Evolutionary conservation across 108 stramenopile genomes (phyloP).

Genomic region (Tribonema minus): DNA sequence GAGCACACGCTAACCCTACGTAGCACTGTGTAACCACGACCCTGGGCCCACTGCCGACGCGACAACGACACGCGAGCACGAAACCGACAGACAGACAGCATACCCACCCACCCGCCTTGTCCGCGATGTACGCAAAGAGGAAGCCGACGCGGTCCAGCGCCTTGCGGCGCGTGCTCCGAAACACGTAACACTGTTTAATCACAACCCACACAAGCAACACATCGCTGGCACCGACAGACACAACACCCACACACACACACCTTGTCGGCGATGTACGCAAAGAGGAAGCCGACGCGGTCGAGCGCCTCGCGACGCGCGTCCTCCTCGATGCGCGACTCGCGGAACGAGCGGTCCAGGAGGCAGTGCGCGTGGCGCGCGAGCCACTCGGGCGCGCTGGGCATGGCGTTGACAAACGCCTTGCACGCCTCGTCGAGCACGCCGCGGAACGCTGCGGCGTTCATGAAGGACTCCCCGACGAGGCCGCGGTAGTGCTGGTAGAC

Average conservation of each 20-base stretch:
- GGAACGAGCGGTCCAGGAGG: conserved; percentile 21
- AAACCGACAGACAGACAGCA: too few relatives aligned
- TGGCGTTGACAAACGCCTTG: conserved; percentile 35
- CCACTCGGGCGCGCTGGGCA: conserved; percentile 30
- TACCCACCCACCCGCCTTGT: too few relatives aligned
- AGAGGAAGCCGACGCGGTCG: conserved; percentile 37
- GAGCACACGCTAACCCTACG: too few relatives aligned
- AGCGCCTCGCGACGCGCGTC: conserved; percentile 24
- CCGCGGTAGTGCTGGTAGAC: conserved; percentile 32
- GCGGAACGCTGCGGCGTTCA: conserved; percentile 2
- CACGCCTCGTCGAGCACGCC: conserved; percentile 30
- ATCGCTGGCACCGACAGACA: too few relatives aligned
- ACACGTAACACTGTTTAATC: too few relatives aligned
- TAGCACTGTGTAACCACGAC: too few relatives aligned
- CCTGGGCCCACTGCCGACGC: too few relatives aligned
- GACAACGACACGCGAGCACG: too few relatives aligned
- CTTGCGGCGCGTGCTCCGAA: conserved; percentile 9
- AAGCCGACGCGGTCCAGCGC: conserved; percentile 36
- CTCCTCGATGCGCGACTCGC: conserved; percentile 15
- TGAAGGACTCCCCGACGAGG: conserved; percentile 29
- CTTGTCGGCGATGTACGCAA: conserved; percentile 37
- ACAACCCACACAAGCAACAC: too few relatives aligned
- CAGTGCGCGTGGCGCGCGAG: conserved; percentile 40
- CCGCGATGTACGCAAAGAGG: conserved; percentile 35
- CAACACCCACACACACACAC: too few relatives aligned